Evolutionary conservation across 192 early-diverging fungal species (phyloP).

Genomic region (Gaertneriomyces sp.): DNA sequence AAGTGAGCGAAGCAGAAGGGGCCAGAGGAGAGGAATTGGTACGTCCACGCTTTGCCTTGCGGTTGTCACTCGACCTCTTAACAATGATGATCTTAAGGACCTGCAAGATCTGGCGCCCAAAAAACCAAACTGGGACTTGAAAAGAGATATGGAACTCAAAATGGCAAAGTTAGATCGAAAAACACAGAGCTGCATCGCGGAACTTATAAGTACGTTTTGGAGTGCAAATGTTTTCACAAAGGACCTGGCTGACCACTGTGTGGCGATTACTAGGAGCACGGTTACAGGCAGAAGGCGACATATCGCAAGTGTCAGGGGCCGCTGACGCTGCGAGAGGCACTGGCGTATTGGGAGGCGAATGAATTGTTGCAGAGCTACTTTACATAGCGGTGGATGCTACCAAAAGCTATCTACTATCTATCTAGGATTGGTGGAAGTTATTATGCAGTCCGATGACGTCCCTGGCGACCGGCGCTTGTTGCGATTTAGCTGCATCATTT

Average conservation of each 20-base stretch:
- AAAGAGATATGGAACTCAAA: constrained; percentile 77
- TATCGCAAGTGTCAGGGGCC: constrained; percentile 6
- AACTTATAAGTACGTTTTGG: constrained; percentile 64
- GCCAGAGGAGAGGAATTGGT: constrained; percentile 61
- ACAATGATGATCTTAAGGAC: constrained; percentile 54
- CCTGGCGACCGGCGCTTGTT: constrained; percentile 33
- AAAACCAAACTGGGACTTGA: constrained; percentile 88
- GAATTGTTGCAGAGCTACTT: too few species aligned
- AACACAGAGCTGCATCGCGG: constrained; percentile 68
- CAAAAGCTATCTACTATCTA: too few species aligned
- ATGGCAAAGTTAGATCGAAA: constrained; percentile 66
- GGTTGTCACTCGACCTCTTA: background rate
- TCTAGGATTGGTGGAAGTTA: background rate
- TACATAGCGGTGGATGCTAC: too few species aligned
- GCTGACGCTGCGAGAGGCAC: constrained; percentile 6
- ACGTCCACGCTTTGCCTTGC: constrained; percentile 15
- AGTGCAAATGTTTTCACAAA: too few species aligned
- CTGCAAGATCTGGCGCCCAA: constrained; percentile 77
- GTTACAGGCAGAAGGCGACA: constrained; percentile 2
- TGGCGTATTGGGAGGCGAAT: too few species aligned
- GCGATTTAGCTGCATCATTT: constrained; percentile 23
- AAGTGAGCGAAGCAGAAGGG: constrained; percentile 51
- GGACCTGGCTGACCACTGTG: background rate
- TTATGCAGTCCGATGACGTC: constrained; percentile 50
- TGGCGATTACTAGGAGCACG: constrained; percentile 4